Evolutionary conservation across 2,329 filamentous ascomycete genomes (phyloP).

Genomic region (Monosporascus sp.): DNA sequence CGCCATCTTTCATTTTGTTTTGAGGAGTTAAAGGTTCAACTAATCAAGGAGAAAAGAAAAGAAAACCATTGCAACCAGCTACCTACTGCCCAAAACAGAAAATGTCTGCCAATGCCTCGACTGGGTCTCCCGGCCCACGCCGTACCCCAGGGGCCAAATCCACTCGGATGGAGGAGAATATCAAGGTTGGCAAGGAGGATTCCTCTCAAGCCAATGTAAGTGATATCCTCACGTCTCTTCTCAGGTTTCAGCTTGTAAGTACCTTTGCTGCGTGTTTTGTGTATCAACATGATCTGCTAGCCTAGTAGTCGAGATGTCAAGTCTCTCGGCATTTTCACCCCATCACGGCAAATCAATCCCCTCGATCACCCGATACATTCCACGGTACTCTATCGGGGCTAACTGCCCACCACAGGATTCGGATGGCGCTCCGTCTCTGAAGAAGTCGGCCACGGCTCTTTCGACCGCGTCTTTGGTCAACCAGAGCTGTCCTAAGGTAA

Average conservation of each 20-base stretch:
- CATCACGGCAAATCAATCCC: not conserved
- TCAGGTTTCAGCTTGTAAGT: constrained; percentile 25
- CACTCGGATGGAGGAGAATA: constrained; percentile 31
- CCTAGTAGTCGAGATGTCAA: not conserved
- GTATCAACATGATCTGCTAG: not conserved
- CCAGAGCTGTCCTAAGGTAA: constrained; percentile 49
- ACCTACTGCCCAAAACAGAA: constrained; percentile 11
- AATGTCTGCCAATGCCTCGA: constrained; percentile 37
- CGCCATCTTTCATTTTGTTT: constrained; percentile 23
- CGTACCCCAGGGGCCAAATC: constrained; percentile 29
- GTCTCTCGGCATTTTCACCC: not conserved
- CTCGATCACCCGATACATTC: not conserved
- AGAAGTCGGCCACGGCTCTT: constrained; percentile 43
- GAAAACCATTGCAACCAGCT: not conserved
- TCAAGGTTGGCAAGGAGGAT: constrained; percentile 33
- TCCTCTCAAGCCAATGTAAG: constrained; percentile 27
- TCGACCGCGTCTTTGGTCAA: constrained; percentile 51
- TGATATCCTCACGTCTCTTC: constrained; percentile 21
- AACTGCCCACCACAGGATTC: constrained; percentile 15
- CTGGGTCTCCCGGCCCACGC: constrained; percentile 37
- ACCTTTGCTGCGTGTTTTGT: constrained; percentile 2
- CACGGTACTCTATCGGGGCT: not conserved
- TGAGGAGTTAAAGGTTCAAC: constrained; percentile 15
- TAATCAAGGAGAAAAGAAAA: not conserved
- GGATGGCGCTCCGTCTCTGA: constrained; percentile 21